phyloP scores from a whole-genome alignment of 1,139 yeast genomes.

The Geotrichum carabidarum region DNA sequence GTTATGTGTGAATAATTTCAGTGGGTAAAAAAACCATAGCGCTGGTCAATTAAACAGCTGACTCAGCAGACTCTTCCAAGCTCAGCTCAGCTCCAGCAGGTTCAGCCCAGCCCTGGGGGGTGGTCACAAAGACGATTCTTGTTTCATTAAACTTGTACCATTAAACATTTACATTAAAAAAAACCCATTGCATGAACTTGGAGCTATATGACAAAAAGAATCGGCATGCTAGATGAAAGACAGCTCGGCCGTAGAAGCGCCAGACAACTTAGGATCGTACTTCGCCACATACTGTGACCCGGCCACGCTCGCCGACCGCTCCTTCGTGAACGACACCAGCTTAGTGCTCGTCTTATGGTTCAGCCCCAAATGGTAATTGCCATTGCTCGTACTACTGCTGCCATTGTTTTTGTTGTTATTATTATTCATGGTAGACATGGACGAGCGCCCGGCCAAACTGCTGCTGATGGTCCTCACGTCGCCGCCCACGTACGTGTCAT shows the following conservation, averaged over 20 bases:
- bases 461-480: conserved; percentile 12
- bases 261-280: background rate
- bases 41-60: too few species aligned
- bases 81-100: too few species aligned
- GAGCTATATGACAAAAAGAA: background rate
- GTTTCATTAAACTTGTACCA: too few species aligned
- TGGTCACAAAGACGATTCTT: too few species aligned
- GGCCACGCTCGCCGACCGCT: conserved; percentile 5
- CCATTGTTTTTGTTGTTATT: background rate
- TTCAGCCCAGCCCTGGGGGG: too few species aligned
- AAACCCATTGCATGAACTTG: background rate
- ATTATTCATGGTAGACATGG: background rate
- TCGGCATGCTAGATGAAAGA: background rate
- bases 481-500: conserved; percentile 1
- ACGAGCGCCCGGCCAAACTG: background rate
- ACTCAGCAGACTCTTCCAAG: too few species aligned
- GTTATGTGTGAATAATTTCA: too few species aligned
- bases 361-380: background rate
- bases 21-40: too few species aligned
- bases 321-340: conserved; percentile 9
- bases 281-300: too few species aligned
- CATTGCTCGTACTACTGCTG: background rate
- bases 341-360: conserved; percentile 6
- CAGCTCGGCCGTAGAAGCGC: background rate
- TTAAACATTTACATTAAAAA: too few species aligned